Conservation (phyloP, 2,329 filamentous ascomycete species). For the Xenoacremonium recifei region DNA sequence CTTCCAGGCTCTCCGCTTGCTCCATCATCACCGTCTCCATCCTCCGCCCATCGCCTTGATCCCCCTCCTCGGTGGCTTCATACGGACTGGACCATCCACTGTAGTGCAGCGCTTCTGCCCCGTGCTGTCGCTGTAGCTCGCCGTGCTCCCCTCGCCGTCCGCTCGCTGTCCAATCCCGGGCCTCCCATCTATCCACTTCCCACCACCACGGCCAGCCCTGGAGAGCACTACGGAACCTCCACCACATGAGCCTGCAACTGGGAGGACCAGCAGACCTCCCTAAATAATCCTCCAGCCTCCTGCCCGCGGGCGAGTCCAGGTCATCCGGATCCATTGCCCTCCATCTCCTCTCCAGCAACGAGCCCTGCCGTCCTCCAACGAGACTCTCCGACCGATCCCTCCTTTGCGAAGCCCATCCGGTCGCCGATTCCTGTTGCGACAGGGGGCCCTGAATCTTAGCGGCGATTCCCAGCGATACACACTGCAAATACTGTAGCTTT, state of each 20-base stretch:
- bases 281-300: conserved; percentile 10
- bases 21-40: not conserved
- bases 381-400: not conserved
- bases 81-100: not conserved
- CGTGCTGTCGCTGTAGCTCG: not conserved
- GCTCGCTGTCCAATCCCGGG: not conserved
- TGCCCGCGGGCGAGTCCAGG: too few relatives aligned
- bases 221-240: conserved; percentile 1
- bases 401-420: too few relatives aligned
- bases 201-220: conserved; percentile 14
- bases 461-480: too few relatives aligned
- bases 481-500: too few relatives aligned
- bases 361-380: too few relatives aligned
- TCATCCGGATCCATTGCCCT: too few relatives aligned
- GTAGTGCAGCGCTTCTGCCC: not conserved
- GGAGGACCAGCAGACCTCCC: conserved; percentile 14
- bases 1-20: too few relatives aligned
- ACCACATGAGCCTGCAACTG: conserved; percentile 16
- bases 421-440: too few relatives aligned
- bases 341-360: too few relatives aligned
- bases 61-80: not conserved
- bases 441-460: too few relatives aligned
- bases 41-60: not conserved
- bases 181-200: conserved; percentile 11
- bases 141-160: not conserved